Evolutionary conservation across 2,329 filamentous ascomycete genomes (phyloP).

Genomic region (Mollisiaceae sp.): DNA sequence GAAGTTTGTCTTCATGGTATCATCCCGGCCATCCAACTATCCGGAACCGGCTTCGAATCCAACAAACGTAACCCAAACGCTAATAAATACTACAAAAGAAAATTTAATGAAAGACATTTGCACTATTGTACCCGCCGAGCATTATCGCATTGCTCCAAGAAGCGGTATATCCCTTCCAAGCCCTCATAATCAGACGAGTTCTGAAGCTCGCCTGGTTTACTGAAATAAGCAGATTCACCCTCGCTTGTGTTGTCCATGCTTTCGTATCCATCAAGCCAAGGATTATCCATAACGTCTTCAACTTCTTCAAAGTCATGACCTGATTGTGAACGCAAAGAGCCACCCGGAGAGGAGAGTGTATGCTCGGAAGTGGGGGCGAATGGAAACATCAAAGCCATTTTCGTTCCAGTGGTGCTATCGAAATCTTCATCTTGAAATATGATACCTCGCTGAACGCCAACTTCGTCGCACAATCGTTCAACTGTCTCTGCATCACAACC

Average conservation of each 20-base stretch:
- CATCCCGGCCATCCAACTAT: background rate
- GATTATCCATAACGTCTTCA: constrained; percentile 35
- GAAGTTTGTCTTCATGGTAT: background rate
- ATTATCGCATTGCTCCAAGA: constrained; percentile 66
- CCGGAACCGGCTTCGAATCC: background rate
- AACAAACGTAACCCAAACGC: background rate
- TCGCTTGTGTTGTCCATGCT: constrained; percentile 37
- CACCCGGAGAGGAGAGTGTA: constrained; percentile 39
- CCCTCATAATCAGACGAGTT: constrained; percentile 62
- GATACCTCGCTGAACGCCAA: constrained; percentile 80
- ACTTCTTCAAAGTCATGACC: constrained; percentile 44
- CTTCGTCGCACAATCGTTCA: constrained; percentile 82
- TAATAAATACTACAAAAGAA: background rate
- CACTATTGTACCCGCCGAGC: constrained; percentile 29
- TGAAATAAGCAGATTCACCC: constrained; percentile 40
- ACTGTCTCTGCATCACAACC: constrained; percentile 86
- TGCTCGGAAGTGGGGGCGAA: constrained; percentile 71
- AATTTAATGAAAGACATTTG: background rate
- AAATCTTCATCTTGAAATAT: constrained; percentile 81
- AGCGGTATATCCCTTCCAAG: constrained; percentile 68
- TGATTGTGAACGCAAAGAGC: constrained; percentile 49
- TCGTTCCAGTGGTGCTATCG: constrained; percentile 66
- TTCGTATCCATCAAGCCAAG: constrained; percentile 43
- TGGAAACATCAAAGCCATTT: constrained; percentile 82
- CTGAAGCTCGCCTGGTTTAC: constrained; percentile 35